Evolutionary conservation across 2,329 filamentous ascomycete species (phyloP), one percentile per base, ranked within the genome.

Genomic region (Tolypocladium inflatum): DNA sequence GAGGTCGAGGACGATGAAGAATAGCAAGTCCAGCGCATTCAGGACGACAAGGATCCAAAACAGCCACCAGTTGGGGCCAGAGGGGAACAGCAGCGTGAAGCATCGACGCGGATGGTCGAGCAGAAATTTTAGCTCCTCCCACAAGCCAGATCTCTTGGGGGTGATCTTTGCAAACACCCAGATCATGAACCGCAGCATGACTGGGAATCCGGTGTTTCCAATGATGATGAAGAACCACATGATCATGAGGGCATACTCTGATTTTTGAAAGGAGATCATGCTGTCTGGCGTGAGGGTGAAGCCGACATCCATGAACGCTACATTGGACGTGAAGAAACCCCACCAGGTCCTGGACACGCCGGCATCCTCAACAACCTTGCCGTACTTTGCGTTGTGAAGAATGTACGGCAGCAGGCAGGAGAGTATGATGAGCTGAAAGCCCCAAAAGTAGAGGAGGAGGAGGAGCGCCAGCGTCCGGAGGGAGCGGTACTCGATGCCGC

Each of bases 91-190:
- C 17, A 99, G 78, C 0, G 94, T 99, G 68, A 99, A 99, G 74
- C 94, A 99, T 57, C 94, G 89, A 68, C 94, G 88, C 0, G 94
- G 94, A 65, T 99, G 94, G 67, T 97, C 93, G 1, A 99, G 82
- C 23, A 99, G 76, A 66, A 99, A 99, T 42, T 84, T 83, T 13
- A 97, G 76, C 70, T 97, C 93, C 71, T 99, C 93, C 85, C 90
- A 96, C 1, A 95, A 71, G 1, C 87, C 86, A 33, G 85, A 89
- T 8, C 73, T 81, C 33, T 74, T 74, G 4, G 89, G 86, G 0
- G 86, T 81, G 54, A 89, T 63, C 57, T 87, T 84, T 15, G 90
- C 90, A 39, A 82, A 68, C 0, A 87, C 66, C 93, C 94, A 99
- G 60, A 99, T 97, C 61, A 94, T 84, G 67, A 97, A 89, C 9